Evolutionary conservation across 306 rosid species (phyloP).

Genomic region (Vigna trinervia): DNA sequence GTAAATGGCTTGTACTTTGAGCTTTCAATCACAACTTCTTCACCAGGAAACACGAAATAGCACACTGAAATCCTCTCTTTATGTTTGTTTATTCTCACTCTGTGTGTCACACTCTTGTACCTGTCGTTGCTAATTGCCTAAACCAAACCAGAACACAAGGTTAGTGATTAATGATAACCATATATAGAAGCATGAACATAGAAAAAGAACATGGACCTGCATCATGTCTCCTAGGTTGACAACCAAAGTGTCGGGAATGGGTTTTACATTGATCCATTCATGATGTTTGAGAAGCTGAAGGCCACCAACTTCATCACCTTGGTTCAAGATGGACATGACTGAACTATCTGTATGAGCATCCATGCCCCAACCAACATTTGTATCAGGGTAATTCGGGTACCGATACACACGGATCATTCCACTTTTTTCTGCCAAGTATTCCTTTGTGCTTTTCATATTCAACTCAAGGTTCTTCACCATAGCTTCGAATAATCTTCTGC

Average conservation of each 20-base stretch:
- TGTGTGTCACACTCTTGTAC: constrained; percentile 68
- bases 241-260: constrained; percentile 54
- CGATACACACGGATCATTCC: constrained; percentile 71
- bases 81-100: constrained; percentile 61
- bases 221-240: constrained; percentile 55
- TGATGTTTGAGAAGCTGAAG: constrained; percentile 66
- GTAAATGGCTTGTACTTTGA: constrained; percentile 74
- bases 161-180: too few species aligned
- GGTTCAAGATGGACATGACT: constrained; percentile 47
- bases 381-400: constrained; percentile 49
- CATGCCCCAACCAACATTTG: constrained; percentile 60
- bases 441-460: constrained; percentile 35
- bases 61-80: constrained; percentile 66
- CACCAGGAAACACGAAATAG: constrained; percentile 75
- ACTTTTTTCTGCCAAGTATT: constrained; percentile 52
- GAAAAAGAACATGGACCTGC: constrained; percentile 40
- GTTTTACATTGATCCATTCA: constrained; percentile 61
- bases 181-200: neutral
- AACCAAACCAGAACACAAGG: neutral
- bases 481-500: constrained; percentile 47
- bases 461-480: constrained; percentile 58
- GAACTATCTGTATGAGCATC: constrained; percentile 73
- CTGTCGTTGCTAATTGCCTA: constrained; percentile 73
- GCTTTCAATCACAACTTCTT: constrained; percentile 60
- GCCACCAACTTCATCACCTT: constrained; percentile 54